Evolutionary conservation across 805 yeast genomes (phyloP).

Genomic region (Candida schatavii): DNA sequence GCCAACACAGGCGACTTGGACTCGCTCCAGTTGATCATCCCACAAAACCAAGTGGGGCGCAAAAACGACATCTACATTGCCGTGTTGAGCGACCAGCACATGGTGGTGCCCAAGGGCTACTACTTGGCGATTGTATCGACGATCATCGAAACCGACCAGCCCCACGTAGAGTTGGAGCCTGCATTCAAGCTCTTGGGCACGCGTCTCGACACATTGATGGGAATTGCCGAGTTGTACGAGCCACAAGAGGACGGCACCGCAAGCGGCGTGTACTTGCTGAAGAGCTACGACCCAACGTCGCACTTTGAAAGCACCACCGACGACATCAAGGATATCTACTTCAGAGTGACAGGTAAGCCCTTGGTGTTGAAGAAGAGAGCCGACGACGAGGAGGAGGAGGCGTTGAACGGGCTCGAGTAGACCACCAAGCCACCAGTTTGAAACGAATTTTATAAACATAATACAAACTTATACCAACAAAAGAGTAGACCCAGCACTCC

Average conservation of each 20-base stretch:
- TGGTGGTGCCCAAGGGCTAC: constrained; percentile 85
- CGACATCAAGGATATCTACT: constrained; percentile 91
- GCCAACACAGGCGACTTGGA: constrained; percentile 80
- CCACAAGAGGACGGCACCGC: constrained; percentile 80
- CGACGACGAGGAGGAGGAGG: constrained; percentile 53
- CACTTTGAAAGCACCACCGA: constrained; percentile 97
- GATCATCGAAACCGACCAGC: constrained; percentile 87
- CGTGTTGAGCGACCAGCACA: constrained; percentile 82
- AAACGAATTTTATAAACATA: too few relatives aligned
- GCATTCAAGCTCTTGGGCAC: constrained; percentile 89
- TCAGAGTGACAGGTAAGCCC: constrained; percentile 89
- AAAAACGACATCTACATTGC: constrained; percentile 95
- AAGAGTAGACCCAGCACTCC: too few relatives aligned
- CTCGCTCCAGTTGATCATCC: constrained; percentile 90
- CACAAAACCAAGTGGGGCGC: constrained; percentile 92
- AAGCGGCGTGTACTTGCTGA: constrained; percentile 78
- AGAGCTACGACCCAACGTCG: constrained; percentile 89
- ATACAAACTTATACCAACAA: too few relatives aligned
- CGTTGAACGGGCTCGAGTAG: constrained; percentile 25
- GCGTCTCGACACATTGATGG: constrained; percentile 83
- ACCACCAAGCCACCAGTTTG: too few relatives aligned
- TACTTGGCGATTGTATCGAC: constrained; percentile 93
- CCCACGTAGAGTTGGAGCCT: constrained; percentile 88
- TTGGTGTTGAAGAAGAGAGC: constrained; percentile 79
- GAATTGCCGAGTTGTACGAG: constrained; percentile 86